Conservation (phyloP, 257 asterid species). For the Gynochthodes officinalis region DNA sequence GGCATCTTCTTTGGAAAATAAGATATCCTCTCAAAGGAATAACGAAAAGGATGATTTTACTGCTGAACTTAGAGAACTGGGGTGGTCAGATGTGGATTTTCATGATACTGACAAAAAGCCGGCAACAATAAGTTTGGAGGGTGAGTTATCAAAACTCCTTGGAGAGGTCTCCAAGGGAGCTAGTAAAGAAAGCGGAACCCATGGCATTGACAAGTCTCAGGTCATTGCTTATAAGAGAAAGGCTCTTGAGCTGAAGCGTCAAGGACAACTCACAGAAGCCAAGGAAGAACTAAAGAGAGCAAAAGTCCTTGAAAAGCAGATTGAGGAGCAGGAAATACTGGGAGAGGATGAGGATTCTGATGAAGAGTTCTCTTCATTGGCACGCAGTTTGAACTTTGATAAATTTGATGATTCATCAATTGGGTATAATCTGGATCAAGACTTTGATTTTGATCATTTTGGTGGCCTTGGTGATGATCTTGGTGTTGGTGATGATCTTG, state of each 20-base stretch:
- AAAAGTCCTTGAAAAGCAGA: slow-evolving; percentile 80
- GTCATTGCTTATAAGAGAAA: slow-evolving; percentile 74
- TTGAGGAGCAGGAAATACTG: slow-evolving; percentile 89
- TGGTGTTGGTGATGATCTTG: slow-evolving; percentile 55
- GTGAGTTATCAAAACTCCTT: slow-evolving; percentile 76
- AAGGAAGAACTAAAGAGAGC: slow-evolving; percentile 94
- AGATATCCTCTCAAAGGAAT: slow-evolving; percentile 35
- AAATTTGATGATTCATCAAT: slow-evolving; percentile 45
- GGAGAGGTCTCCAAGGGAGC: slow-evolving; percentile 61
- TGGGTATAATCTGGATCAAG: slow-evolving; percentile 30
- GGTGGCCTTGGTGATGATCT: slow-evolving; percentile 47
- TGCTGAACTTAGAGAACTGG: slow-evolving; percentile 80
- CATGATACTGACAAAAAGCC: slow-evolving; percentile 55
- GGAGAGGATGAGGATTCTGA: slow-evolving; percentile 81
- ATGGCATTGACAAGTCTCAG: slow-evolving; percentile 55
- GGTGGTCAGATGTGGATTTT: slow-evolving; percentile 94
- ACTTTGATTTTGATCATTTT: slow-evolving; percentile 48
- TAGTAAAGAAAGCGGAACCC: slow-evolving; percentile 37
- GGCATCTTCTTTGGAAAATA: slow-evolving; percentile 34
- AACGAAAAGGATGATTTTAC: slow-evolving; percentile 71
- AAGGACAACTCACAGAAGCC: slow-evolving; percentile 82
- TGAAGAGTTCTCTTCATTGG: slow-evolving; percentile 71
- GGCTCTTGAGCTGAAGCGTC: slow-evolving; percentile 89
- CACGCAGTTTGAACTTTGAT: slow-evolving; percentile 56
- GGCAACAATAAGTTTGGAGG: slow-evolving; percentile 55